Percentiles rank a stretch among this genome's conserved stretches.
Evolutionary conservation across 2,329 filamentous ascomycete species (phyloP).

Genomic region (Aspergillus sp.): DNA sequence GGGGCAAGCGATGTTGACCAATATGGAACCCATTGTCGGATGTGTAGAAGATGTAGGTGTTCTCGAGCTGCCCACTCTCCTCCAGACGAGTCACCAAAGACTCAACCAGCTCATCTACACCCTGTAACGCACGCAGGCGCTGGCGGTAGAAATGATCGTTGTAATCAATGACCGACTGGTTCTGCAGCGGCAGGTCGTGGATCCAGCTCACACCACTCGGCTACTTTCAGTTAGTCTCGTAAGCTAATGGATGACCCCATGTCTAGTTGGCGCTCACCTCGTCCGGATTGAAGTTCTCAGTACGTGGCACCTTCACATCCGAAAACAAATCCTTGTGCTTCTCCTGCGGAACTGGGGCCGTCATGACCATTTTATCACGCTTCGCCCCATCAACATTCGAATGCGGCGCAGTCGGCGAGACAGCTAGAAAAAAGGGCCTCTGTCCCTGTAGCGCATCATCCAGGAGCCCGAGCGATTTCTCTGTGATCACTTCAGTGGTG

Average conservation of each 20-base stretch:
- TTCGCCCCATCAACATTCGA: conserved; percentile 41
- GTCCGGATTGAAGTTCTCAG: conserved; percentile 57
- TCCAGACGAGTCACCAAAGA: conserved; percentile 36
- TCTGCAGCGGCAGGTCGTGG: conserved; percentile 36
- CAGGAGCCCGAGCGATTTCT: conserved; percentile 51
- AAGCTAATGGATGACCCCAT: background rate
- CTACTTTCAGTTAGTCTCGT: conserved; percentile 8
- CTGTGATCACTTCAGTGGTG: conserved; percentile 49
- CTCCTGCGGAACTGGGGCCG: conserved; percentile 48
- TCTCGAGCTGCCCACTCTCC: conserved; percentile 36
- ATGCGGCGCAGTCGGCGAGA: conserved; percentile 60
- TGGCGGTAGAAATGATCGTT: conserved; percentile 47
- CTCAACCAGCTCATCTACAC: conserved; percentile 50
- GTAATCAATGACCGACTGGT: conserved; percentile 41
- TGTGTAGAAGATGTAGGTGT: conserved; percentile 55
- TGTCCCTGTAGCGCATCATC: conserved; percentile 46
- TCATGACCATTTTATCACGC: conserved; percentile 22
- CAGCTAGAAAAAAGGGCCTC: conserved; percentile 57
- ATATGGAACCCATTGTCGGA: conserved; percentile 56
- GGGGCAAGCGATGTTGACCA: conserved; percentile 50
- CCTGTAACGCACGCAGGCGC: conserved; percentile 44
- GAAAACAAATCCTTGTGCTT: conserved; percentile 55
- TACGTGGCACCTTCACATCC: conserved; percentile 53
- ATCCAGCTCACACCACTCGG: conserved; percentile 43
- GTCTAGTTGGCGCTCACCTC: conserved; percentile 27